These are phyloP conservation scores for Entomortierella parvispora DNA, from an alignment of 192 early-diverging fungal genomes.

Conservation along the genomic window DNA sequence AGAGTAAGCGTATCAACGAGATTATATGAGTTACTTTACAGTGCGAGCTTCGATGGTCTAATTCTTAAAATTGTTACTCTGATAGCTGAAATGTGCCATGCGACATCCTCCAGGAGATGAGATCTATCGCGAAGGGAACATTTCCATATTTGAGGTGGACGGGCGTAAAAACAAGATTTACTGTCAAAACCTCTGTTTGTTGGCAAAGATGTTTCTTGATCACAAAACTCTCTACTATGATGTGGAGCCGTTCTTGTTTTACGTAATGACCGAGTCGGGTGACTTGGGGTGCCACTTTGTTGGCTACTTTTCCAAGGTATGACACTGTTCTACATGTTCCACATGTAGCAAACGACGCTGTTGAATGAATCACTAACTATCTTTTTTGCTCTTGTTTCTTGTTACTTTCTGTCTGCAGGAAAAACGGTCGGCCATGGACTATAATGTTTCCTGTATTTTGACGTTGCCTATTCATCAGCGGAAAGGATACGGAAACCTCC, in stretches of 20 bases:
- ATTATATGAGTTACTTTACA: no score
- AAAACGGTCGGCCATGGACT: constrained; percentile 82
- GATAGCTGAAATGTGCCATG: constrained; percentile 77
- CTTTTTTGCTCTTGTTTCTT: not conserved
- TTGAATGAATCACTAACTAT: not conserved
- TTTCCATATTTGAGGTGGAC: constrained; percentile 96
- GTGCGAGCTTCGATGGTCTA: no score
- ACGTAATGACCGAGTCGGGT: constrained; percentile 90
- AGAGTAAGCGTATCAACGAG: constrained; percentile 55
- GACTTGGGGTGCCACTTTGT: constrained; percentile 86
- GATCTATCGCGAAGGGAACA: constrained; percentile 89
- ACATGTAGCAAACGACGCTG: not conserved
- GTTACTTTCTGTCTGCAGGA: constrained; percentile 58
- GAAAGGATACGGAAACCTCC: constrained; percentile 90
- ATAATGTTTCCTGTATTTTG: constrained; percentile 96
- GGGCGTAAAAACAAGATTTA: constrained; percentile 98
- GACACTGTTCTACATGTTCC: not conserved
- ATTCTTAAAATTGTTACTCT: no score
- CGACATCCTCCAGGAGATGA: constrained; percentile 95
- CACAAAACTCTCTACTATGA: constrained; percentile 98
- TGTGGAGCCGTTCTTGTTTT: constrained; percentile 97
- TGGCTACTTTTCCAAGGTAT: constrained; percentile 95
- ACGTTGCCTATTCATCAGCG: constrained; percentile 88
- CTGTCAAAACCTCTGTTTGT: constrained; percentile 95
- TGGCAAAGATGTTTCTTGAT: constrained; percentile 97